Base-by-base conservation (phyloP, 2,329 filamentous ascomycete genomes). In the Tolypocladium inflatum region DNA sequence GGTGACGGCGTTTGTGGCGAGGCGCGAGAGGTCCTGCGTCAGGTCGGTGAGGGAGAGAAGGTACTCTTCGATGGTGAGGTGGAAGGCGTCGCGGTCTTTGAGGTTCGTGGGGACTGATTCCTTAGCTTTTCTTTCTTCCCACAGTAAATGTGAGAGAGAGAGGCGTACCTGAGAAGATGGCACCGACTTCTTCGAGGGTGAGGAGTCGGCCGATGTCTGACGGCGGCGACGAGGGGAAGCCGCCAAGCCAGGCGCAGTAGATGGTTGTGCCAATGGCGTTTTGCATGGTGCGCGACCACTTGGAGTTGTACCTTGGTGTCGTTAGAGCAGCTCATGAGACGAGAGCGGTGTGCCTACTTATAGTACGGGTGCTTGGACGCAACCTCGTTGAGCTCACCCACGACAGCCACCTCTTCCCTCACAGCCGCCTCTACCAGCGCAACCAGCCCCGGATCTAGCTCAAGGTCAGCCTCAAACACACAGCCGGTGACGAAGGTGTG, bases 1-100 rank as follows among this genome's bases (percentile, higher is more conserved):
- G 1, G 93, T 72, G 71, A 99, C 94, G 6, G 90, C 88, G 75
- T 99, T 99, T 74, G 94, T 90, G 39, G 94, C 91, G 59, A 99
- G 84, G 48, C 93, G 90, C 60, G 89, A 82, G 67, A 99, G 82
- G 76, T 99, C 94, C 68, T 96, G 91, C 43, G 94, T 89, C 60
- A 97, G 83, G 60, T 87, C 85, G 59, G 94, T 93, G 59, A 97
- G 80, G 17, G 91, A 87, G 60, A 95, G 86, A 30, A 99, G 86
- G 73, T 99, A 99, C 75, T 99, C 94, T 74, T 99, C 94, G 66
- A 97, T 93, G 50, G 91, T 95, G 67, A 99, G 80, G 72, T 99
- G 94, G 80, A 99, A 99, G 55, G 86, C 84, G 71, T 97, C 93
- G 61, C 83, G 79, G 67, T 93, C 88, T 73, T 96, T 96, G 67